Evolutionary conservation across 2,329 filamentous ascomycete genomes (phyloP), one percentile per base, ranked within the genome.

Genomic region (Xylaria sp.): DNA sequence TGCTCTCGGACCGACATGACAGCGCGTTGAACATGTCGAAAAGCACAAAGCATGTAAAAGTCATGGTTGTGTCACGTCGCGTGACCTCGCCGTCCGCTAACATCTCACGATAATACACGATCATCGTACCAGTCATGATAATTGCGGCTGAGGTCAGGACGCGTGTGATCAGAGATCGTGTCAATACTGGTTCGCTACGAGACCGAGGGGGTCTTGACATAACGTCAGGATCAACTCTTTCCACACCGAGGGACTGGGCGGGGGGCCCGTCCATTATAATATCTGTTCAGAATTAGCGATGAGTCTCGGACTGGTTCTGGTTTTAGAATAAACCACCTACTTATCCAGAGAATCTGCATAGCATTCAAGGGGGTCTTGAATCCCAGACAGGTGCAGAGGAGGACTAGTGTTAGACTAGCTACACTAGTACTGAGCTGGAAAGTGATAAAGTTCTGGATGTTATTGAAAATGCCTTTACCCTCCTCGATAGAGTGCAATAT

Each of bases 341-440:
- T 99, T 73, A 99, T 99, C 95, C 95, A 99, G 41, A 99, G 85
- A 80, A 99, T 99, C 80, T 99, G 95, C 95, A 99, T 99, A 51
- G 95, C 93, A 75, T 99, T 99, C 63, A 99, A 83, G 46, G 95
- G 96, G 74, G 95, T 97, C 78, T 92, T 93, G 80, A 96, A 95
- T 38, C 95, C 95, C 64, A 97, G 85, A 69, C 92, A 90, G 29
- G 93, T 97, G 81, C 93, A 97, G 71, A 99, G 78, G 68, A 99
- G 87, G 17, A 99, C 95, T 55, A 99, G 83, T 60, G 91, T 92
- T 68, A 99, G 81, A 63, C 95, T 93, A 56, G 96, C 95, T 19
- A 96, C 95, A 74, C 93, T 97, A 48, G 95, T 99, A 77, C 93
- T 97, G 60, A 99, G 85, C 80, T 99, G 96, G 78, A 99, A 99